phyloP scores from a whole-genome alignment of 441 rosid species.

The Jatropha podagrica region DNA sequence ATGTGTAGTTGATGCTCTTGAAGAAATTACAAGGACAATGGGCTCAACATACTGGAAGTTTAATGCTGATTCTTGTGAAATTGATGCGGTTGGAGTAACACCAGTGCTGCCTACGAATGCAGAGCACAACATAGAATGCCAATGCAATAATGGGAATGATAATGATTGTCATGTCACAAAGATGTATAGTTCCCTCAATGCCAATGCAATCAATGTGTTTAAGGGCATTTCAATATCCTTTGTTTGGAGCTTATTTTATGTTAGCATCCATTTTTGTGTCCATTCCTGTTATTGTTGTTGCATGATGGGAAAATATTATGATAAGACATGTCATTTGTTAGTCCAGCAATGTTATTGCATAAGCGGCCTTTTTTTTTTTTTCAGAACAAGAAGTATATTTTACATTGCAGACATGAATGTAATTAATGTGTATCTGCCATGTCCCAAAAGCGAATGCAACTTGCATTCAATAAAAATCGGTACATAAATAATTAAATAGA shows the following conservation, averaged over 20 bases:
- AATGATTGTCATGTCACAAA: conserved; percentile 53
- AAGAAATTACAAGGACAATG: conserved; percentile 47
- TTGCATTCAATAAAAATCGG: background rate
- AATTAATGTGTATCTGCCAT: too few relatives aligned
- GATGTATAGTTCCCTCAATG: conserved; percentile 39
- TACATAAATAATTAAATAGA: background rate
- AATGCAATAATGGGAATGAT: conserved; percentile 40
- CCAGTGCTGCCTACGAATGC: conserved; percentile 36
- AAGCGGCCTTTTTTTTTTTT: background rate
- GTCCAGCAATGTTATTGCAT: background rate
- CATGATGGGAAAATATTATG: background rate
- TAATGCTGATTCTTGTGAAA: conserved; percentile 47
- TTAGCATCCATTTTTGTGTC: background rate
- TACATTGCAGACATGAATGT: background rate
- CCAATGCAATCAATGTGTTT: background rate
- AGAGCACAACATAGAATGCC: conserved; percentile 39
- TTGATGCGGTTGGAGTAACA: conserved; percentile 50
- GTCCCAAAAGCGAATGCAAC: background rate
- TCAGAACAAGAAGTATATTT: background rate
- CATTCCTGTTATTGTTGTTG: background rate
- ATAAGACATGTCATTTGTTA: background rate
- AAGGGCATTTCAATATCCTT: background rate
- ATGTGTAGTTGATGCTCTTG: conserved; percentile 55
- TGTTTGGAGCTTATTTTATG: background rate
- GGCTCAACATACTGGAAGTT: conserved; percentile 64